These are phyloP conservation scores for Astraeus odoratus DNA, from an alignment of 768 basidiomycete genomes.

Conservation along the genomic window DNA sequence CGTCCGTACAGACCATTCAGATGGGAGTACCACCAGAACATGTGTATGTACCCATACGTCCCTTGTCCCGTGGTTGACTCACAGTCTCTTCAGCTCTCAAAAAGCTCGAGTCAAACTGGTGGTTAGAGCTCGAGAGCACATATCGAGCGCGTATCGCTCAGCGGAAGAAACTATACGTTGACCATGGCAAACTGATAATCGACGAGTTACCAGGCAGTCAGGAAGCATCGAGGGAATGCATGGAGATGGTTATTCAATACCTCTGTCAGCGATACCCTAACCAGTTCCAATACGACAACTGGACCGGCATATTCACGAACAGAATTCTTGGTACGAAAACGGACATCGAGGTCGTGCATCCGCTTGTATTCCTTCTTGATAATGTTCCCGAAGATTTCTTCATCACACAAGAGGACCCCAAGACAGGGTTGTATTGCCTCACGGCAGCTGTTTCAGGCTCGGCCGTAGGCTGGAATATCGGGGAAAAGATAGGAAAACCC, in stretches of 20 bases:
- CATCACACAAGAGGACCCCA: slow-evolving; percentile 34
- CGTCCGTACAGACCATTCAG: slow-evolving; percentile 51
- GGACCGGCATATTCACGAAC: slow-evolving; percentile 35
- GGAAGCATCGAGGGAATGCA: slow-evolving; percentile 42
- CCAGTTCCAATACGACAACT: slow-evolving; percentile 35
- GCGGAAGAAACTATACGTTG: slow-evolving; percentile 31
- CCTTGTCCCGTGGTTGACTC: not conserved
- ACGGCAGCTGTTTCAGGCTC: slow-evolving; percentile 42
- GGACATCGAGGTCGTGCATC: slow-evolving; percentile 25
- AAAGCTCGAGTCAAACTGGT: slow-evolving; percentile 46
- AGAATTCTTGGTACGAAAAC: slow-evolving; percentile 31
- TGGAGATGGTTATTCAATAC: slow-evolving; percentile 51
- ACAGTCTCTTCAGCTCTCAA: slow-evolving; percentile 30
- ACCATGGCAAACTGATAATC: slow-evolving; percentile 36
- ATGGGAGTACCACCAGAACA: slow-evolving; percentile 51
- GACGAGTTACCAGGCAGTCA: slow-evolving; percentile 44
- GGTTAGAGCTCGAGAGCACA: slow-evolving; percentile 51
- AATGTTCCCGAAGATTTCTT: slow-evolving; percentile 49
- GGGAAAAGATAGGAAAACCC: slow-evolving; percentile 41
- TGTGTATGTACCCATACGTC: slow-evolving; percentile 33
- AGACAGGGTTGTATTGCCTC: slow-evolving; percentile 38
- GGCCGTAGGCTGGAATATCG: slow-evolving; percentile 43
- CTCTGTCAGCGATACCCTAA: slow-evolving; percentile 51
- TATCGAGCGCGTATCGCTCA: slow-evolving; percentile 39
- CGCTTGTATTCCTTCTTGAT: slow-evolving; percentile 40